Conservation (phyloP, 2,329 filamentous ascomycete genomes). For the Arthrobotrys entomopaga region DNA sequence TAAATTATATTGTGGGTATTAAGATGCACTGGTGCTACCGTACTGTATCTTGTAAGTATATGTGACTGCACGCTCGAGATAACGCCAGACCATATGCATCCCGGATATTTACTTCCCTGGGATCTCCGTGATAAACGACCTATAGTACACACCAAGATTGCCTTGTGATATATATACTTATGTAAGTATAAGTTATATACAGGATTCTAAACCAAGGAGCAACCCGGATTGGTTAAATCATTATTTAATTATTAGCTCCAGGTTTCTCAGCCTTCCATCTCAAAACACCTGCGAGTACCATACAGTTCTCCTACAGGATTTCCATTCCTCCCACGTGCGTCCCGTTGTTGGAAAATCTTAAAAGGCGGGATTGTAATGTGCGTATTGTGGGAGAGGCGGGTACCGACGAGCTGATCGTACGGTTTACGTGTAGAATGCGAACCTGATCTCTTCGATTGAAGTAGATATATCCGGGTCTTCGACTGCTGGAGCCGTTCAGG, state of each 20-base stretch:
- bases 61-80: background rate
- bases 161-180: background rate
- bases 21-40: no score
- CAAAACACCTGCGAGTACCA: constrained; percentile 7
- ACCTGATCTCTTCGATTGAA: background rate
- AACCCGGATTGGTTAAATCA: background rate
- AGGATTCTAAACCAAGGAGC: no score
- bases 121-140: no score
- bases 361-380: constrained; percentile 25
- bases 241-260: constrained; percentile 5
- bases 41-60: no score
- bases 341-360: constrained; percentile 11
- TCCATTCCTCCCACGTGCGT: constrained; percentile 35
- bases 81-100: no score
- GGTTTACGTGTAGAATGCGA: constrained; percentile 29
- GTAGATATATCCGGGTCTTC: background rate
- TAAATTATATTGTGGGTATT: background rate
- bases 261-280: constrained; percentile 21
- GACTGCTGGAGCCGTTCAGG: constrained; percentile 11
- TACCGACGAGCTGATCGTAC: constrained; percentile 34
- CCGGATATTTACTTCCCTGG: no score
- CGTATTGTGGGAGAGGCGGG: constrained; percentile 13
- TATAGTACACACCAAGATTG: no score
- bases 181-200: constrained; percentile 6
- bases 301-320: constrained; percentile 19